These are phyloP conservation scores for Botrytis paeoniae DNA, from an alignment of 2,329 filamentous ascomycete species.

Conservation along the genomic window DNA sequence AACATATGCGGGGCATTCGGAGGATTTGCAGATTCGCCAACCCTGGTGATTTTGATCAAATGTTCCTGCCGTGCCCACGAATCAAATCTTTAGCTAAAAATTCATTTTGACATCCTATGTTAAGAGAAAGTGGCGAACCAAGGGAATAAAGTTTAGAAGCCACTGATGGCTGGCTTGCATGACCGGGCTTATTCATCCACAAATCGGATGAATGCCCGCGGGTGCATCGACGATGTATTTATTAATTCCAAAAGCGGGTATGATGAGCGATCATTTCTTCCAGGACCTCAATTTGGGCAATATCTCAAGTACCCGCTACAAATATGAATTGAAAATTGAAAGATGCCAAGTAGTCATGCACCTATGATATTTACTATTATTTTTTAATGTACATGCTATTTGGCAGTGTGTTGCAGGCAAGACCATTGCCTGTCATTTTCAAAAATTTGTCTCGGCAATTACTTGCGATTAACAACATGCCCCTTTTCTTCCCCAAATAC, in stretches of 20 bases:
- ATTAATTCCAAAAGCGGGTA: neutral
- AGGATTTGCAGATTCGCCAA: neutral
- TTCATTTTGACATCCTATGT: neutral
- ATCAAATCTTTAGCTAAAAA: neutral
- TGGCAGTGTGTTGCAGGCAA: neutral
- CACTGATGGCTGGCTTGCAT: neutral
- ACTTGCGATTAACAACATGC: no score
- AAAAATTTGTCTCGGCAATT: neutral
- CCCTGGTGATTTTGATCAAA: neutral
- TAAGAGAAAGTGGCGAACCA: neutral
- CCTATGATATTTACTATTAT: neutral
- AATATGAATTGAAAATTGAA: neutral
- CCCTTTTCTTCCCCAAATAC: neutral
- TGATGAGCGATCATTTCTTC: neutral
- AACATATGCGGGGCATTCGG: neutral
- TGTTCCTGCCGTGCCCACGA: neutral
- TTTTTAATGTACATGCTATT: neutral
- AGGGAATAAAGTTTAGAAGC: neutral
- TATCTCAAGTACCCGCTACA: neutral
- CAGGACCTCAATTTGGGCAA: neutral
- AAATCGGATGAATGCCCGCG: neutral
- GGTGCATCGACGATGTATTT: neutral
- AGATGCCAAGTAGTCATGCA: neutral
- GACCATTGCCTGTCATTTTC: neutral
- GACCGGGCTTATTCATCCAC: neutral